phyloP scores from a whole-genome alignment of 305 asterid species.

The Solanum hybrid region DNA sequence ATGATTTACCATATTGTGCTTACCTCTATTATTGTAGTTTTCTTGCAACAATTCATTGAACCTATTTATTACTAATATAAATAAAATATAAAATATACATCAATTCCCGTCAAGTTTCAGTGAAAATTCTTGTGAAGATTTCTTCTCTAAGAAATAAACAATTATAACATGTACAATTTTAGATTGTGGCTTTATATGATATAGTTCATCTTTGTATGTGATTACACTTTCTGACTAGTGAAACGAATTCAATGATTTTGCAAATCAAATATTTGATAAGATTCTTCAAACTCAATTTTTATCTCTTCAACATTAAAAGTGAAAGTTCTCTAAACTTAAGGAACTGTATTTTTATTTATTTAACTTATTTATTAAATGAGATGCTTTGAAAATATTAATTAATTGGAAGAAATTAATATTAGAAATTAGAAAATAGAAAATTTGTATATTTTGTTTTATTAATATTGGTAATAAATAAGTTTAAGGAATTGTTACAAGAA shows the following conservation, averaged over 20 bases:
- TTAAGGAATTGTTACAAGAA: background rate
- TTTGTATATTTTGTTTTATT: background rate
- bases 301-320: background rate
- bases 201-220: background rate
- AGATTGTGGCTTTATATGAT: background rate
- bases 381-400: background rate
- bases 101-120: background rate
- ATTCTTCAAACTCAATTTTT: background rate
- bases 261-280: background rate
- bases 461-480: background rate
- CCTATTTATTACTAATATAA: background rate
- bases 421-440: background rate
- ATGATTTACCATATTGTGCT: background rate
- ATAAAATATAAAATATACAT: no score
- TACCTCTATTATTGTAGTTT: background rate
- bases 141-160: background rate
- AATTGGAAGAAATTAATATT: background rate
- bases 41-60: background rate
- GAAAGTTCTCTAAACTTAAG: background rate
- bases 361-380: background rate
- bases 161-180: background rate
- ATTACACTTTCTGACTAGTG: background rate
- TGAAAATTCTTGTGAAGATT: background rate
- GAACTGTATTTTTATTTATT: background rate
- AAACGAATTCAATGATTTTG: background rate